These are phyloP conservation scores for Breviolum minutum DNA, from an alignment of 73 alveolate genomes.

Conservation along the genomic window DNA sequence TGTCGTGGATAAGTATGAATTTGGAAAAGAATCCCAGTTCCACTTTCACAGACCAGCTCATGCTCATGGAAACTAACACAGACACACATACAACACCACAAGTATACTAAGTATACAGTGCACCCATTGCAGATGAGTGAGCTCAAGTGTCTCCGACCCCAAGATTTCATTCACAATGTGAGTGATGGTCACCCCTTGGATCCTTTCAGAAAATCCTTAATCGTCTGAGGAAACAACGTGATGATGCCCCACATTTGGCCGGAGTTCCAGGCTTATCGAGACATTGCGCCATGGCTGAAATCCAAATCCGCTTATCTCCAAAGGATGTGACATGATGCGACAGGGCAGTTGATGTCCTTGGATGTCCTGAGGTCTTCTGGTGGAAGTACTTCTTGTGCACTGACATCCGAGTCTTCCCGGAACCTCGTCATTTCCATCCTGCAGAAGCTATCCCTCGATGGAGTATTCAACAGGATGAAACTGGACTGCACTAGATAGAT, in stretches of 20 bases:
- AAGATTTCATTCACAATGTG: neutral
- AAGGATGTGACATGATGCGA: neutral
- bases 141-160: neutral
- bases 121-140: neutral
- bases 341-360: neutral
- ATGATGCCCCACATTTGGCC: constrained; percentile 94
- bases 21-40: no score
- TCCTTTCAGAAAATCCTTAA: neutral
- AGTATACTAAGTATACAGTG: no score
- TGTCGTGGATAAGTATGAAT: no score
- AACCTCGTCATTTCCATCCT: constrained; percentile 70
- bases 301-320: neutral
- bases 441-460: constrained; percentile 84
- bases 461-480: constrained; percentile 24
- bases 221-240: constrained; percentile 44
- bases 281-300: constrained; percentile 39
- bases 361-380: constrained; percentile 54
- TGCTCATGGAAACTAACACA: no score
- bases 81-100: no score
- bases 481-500: neutral
- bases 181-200: neutral
- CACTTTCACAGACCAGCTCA: no score
- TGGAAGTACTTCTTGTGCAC: constrained; percentile 92
- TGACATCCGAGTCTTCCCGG: constrained; percentile 83
- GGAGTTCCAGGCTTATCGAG: constrained; percentile 70